phyloP scores from a whole-genome alignment of 306 rosid genomes.

The Dryas alaskensis region DNA sequence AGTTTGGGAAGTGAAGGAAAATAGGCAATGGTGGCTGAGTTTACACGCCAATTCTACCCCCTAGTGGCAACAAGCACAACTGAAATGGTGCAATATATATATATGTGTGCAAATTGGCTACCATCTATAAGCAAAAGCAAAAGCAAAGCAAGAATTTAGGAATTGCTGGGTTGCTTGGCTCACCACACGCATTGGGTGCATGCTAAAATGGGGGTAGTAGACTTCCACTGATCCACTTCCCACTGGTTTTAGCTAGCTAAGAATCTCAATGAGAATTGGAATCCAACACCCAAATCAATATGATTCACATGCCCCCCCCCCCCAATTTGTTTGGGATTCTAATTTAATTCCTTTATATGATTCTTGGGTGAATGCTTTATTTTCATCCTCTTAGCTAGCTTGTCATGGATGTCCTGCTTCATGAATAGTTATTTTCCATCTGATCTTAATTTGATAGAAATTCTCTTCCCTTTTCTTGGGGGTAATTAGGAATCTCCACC shows the following conservation, averaged over 20 bases:
- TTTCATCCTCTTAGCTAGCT: too few species aligned
- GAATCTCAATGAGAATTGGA: constrained; percentile 1
- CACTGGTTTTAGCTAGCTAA: neutral
- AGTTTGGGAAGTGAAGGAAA: constrained; percentile 5
- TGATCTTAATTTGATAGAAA: too few species aligned
- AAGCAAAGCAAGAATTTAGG: too few species aligned
- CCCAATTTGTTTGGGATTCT: constrained; percentile 36
- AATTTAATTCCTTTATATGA: too few species aligned
- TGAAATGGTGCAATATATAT: neutral
- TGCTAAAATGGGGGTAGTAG: constrained; percentile 17
- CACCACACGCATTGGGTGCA: too few species aligned
- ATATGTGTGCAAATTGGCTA: neutral
- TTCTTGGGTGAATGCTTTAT: neutral
- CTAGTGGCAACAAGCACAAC: neutral
- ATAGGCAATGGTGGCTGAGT: neutral
- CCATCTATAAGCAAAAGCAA: too few species aligned
- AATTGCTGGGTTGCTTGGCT: too few species aligned
- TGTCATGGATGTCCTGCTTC: too few species aligned
- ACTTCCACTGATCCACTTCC: constrained; percentile 9
- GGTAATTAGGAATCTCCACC: too few species aligned
- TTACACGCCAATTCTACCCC: constrained; percentile 11
- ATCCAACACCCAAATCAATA: neutral
- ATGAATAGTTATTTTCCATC: too few species aligned
- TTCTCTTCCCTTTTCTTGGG: too few species aligned
- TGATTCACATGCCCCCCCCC: constrained; percentile 8